phyloP scores from a whole-genome alignment of 192 early-diverging fungal genomes.

The Phlyctochytrium planicorne region DNA sequence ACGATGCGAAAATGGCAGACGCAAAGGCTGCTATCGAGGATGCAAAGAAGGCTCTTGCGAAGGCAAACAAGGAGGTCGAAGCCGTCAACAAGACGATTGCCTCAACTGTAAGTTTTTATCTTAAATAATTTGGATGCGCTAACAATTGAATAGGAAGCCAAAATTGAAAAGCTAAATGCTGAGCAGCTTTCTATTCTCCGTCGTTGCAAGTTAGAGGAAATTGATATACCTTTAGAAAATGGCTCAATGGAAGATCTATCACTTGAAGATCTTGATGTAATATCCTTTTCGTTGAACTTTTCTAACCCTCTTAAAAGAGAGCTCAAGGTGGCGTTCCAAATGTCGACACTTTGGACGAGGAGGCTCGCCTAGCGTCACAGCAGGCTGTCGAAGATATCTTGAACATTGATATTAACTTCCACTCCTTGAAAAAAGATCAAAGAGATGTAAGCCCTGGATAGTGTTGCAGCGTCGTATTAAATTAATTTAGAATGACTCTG shows the following conservation, averaged over 20 bases:
- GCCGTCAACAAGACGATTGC: slow-evolving; percentile 57
- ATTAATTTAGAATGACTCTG: slow-evolving; percentile 33
- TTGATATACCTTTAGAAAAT: slow-evolving; percentile 75
- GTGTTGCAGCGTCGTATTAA: not conserved
- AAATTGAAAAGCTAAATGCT: slow-evolving; percentile 76
- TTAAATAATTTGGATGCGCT: slow-evolving; percentile 5
- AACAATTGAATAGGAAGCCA: slow-evolving; percentile 48
- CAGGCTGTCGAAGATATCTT: slow-evolving; percentile 16
- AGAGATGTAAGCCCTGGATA: slow-evolving; percentile 37
- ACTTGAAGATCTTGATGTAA: slow-evolving; percentile 64
- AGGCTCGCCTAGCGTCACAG: slow-evolving; percentile 13
- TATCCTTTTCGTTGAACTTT: slow-evolving; percentile 12
- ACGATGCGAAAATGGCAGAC: slow-evolving; percentile 51
- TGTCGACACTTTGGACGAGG: slow-evolving; percentile 20
- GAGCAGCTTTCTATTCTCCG: slow-evolving; percentile 80
- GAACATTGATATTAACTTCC: slow-evolving; percentile 62
- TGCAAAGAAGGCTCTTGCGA: slow-evolving; percentile 54
- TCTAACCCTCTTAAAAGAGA: slow-evolving; percentile 5
- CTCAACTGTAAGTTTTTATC: slow-evolving; percentile 15
- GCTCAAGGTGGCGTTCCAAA: slow-evolving; percentile 6
- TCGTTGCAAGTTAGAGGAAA: slow-evolving; percentile 91
- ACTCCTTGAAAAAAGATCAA: slow-evolving; percentile 50
- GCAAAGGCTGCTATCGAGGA: slow-evolving; percentile 56
- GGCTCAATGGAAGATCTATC: slow-evolving; percentile 76
- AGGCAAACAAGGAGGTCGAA: slow-evolving; percentile 69